Conservation (phyloP, 345 rosid species). For the Murraya paniculata region DNA sequence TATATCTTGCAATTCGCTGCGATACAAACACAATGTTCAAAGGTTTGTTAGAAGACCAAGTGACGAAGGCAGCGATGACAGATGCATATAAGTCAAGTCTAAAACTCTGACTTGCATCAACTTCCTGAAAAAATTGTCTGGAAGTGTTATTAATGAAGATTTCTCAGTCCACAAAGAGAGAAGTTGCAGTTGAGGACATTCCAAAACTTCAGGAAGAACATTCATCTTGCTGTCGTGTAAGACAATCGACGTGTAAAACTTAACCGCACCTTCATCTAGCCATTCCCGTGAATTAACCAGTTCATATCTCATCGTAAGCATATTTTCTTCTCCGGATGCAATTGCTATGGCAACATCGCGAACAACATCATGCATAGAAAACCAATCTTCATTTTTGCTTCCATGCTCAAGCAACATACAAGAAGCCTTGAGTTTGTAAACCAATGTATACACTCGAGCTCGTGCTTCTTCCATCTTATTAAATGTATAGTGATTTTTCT, state of each 20-base stretch:
- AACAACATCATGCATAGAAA: conserved; percentile 18
- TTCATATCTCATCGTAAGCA: neutral
- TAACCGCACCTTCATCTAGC: neutral
- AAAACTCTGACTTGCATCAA: neutral
- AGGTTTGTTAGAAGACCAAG: neutral
- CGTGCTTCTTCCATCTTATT: conserved; percentile 2
- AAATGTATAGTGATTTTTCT: too few species aligned
- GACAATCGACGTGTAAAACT: neutral
- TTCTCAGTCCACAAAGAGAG: neutral
- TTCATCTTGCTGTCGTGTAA: neutral
- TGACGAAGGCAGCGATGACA: neutral
- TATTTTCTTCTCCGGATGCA: neutral
- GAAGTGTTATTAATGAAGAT: neutral
- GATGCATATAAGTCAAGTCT: neutral
- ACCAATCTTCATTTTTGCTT: too few species aligned
- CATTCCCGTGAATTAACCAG: neutral
- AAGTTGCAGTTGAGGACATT: neutral
- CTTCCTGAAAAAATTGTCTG: neutral
- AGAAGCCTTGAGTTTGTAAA: neutral
- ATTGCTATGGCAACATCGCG: conserved; percentile 13
- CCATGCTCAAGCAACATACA: conserved; percentile 8
- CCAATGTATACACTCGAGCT: conserved; percentile 3
- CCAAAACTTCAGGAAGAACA: neutral
- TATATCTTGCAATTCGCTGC: neutral
- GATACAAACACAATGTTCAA: neutral